Conservation (phyloP, 1,139 yeast genomes). For the Nematodospora anomalae region DNA sequence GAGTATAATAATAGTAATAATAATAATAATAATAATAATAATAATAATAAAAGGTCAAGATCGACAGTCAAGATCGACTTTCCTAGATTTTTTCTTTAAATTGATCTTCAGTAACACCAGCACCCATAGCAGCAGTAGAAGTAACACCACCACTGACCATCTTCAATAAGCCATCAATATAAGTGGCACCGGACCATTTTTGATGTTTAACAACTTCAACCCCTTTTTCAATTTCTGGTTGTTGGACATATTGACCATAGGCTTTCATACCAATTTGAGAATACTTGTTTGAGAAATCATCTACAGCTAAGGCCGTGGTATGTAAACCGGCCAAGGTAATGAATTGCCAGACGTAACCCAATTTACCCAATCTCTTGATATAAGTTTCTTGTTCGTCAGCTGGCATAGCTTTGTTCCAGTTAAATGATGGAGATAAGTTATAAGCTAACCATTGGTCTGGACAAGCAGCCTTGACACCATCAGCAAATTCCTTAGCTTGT, state of each 20-base stretch:
- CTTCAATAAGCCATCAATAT: constrained; percentile 86
- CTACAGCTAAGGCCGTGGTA: constrained; percentile 91
- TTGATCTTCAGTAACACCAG: constrained; percentile 97
- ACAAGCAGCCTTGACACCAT: constrained; percentile 75
- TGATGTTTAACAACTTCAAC: constrained; percentile 98
- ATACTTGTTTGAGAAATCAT: constrained; percentile 78
- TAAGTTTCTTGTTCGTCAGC: constrained; percentile 86
- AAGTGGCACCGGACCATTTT: constrained; percentile 99
- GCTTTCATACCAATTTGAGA: constrained; percentile 91
- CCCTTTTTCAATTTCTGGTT: constrained; percentile 82
- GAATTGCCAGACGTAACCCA: constrained; percentile 98
- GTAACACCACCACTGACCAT: constrained; percentile 94
- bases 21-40: neutral
- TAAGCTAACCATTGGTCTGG: constrained; percentile 96
- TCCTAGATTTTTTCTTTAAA: constrained; percentile 51
- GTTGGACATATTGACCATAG: constrained; percentile 84
- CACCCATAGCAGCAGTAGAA: constrained; percentile 98
- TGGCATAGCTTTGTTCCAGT: constrained; percentile 96
- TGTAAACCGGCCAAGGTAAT: constrained; percentile 97
- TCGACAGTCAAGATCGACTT: no score
- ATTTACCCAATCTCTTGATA: constrained; percentile 79
- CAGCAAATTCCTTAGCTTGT: constrained; percentile 94
- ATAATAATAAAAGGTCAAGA: neutral
- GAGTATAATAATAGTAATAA: neutral
- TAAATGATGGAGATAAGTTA: constrained; percentile 95